These are phyloP conservation scores for Fraxinus xanthoxyloides DNA, from an alignment of 305 asterid species.

Conservation along the genomic window DNA sequence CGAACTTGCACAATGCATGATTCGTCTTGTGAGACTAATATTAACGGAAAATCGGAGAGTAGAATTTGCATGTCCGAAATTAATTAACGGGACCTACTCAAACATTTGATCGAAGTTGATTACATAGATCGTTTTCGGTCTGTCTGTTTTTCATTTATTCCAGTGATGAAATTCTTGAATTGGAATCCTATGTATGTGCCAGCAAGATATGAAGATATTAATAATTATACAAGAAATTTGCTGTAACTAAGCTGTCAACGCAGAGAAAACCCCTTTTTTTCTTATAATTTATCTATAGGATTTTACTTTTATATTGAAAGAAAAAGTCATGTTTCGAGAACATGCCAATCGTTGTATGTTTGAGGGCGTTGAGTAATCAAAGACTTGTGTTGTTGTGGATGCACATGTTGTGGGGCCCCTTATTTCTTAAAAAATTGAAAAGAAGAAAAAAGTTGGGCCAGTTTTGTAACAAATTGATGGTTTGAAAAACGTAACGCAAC, in stretches of 20 bases:
- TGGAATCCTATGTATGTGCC: conserved; percentile 17
- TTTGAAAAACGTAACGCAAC: neutral
- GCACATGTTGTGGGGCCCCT: conserved; percentile 30
- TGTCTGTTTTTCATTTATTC: neutral
- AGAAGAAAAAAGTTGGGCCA: neutral
- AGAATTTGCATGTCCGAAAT: neutral
- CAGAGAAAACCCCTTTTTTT: conserved; percentile 2
- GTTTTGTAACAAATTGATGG: neutral
- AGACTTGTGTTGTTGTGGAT: neutral
- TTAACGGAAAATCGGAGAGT: neutral
- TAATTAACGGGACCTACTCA: neutral
- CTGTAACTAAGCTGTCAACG: conserved; percentile 46
- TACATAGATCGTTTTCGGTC: neutral
- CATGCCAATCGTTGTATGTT: conserved; percentile 25
- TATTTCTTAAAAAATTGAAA: neutral
- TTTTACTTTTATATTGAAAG: neutral
- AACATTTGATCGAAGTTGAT: neutral
- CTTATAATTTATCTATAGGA: neutral
- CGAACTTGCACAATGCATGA: neutral
- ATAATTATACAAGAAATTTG: conserved; percentile 22
- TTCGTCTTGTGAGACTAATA: neutral
- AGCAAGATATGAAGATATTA: conserved; percentile 22
- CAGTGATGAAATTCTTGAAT: neutral
- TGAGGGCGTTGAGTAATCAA: neutral
- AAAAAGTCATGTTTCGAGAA: conserved; percentile 20